Evolutionary conservation across 805 yeast genomes (phyloP), one percentile per base, ranked within the genome.

Genomic region (Ogataea parapolymorpha): DNA sequence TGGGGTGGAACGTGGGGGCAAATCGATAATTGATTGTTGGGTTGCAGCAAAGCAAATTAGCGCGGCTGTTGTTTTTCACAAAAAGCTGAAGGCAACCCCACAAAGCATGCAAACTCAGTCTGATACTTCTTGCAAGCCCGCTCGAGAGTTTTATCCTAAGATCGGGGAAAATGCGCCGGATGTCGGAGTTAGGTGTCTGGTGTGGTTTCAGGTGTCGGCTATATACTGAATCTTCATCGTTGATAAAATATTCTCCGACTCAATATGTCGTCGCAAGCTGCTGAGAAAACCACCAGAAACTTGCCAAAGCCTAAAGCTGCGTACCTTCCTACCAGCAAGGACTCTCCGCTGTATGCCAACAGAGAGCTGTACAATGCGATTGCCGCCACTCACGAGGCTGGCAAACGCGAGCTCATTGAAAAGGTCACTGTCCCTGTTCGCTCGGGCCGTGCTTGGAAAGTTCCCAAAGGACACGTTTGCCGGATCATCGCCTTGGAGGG

Each of bases 401-500:
- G 74, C 5, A 56, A 66, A 13, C 69, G 77, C 47, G 67, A 72
- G 20, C 54, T 70, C 35, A 64, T 69, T 16, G 67, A 73, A 29
- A 55, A 62, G 6, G 65, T 74, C 42, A 54, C 61, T 4, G 70
- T 79, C 43, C 71, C 75, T 16, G 77, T 79, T 27, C 63, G 85
- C 48, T 67, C 80, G 2, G 87, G 81, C 3, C 66, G 72, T 34
- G 82, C 85, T 0, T 77, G 81, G 66, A 74, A 74, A 45, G 77
- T 79, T n/a, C 80, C 82, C 13, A 78, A 78, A 15, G 79, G 77
- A 17, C 67, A 74, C 23, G 71, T 80, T 23, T 77, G 81, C 44
- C 65, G 85, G 28, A 66, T 80, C 41, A 73, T 78, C 3, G 75
- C 84, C 1, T 80, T 84, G 2, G 79, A 80, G 50, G 85, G 85